Base-by-base conservation (phyloP, 768 basidiomycete species). In the button mushroom (Agaricus bisporus) region DNA sequence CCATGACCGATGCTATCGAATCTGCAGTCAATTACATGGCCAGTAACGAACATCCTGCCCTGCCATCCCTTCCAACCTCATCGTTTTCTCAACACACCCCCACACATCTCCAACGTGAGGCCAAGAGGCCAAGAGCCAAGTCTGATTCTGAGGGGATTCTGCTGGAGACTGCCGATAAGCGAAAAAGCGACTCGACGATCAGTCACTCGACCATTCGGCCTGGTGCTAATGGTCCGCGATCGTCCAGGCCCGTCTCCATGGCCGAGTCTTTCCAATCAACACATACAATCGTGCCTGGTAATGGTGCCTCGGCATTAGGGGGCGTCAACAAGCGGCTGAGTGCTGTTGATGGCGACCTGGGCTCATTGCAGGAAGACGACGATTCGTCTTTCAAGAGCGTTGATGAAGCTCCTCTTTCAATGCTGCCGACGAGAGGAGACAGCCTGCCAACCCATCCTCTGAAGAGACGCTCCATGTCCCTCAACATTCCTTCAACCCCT, bases 181-280 rank as follows among this genome's bases (percentile, higher is more conserved):
- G 88, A 61, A 88, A 86, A 69, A 89, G 88, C 60, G 88, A 91
- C 66, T 83, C 88, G 5, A 89, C 87, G n/a, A 80, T 85, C 63
- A 85, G 86, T 61, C 82, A 85, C 63, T 79, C 79, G 57, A 90
- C 88, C 17, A 79, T 88, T 52, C 79, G 86, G 28, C 79, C 83
- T 35, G 73, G 79, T 11, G 69, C 73, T 29, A 60, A 70, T 12
- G 74, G 73, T 37, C 66, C 64, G 32, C 77, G 76, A 25, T 71
- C 83, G 2, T 82, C 85, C 36, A 76, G 88, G 14, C 88, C 88
- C 3, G 85, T 88, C 29, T 91, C 88, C 8, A 79, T 85, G 68
- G 86, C 86, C 8, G 88, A 88, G 56, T 88, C 86, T 0, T 70
- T 88, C 50, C 85, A 87, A 46, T 88, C 86, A 6, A 83, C 75